Percentiles rank a stretch among this genome's conserved stretches.
Conservation (phyloP, 345 rosid species). For the Bruguiera gymnorhiza region DNA sequence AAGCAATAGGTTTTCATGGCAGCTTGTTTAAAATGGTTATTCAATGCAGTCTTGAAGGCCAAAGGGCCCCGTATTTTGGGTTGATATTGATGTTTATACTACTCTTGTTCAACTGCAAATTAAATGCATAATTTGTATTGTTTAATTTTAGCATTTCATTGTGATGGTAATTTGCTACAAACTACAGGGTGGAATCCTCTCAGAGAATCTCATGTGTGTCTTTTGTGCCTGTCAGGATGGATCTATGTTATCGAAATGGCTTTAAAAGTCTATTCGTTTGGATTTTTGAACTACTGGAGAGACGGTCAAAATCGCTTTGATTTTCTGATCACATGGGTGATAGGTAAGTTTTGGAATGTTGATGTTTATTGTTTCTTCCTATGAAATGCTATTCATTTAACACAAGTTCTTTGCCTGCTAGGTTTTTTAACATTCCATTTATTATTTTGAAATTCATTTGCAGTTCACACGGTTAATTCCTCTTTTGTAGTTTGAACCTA, state of each 20-base stretch:
- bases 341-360: slow-evolving; percentile 47
- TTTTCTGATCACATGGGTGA: slow-evolving; percentile 81
- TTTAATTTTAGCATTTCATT: background rate
- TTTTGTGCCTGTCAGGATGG: slow-evolving; percentile 65
- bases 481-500: too few species aligned
- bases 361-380: background rate
- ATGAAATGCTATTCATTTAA: too few species aligned
- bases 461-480: too few species aligned
- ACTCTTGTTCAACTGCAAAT: background rate
- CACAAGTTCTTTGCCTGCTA: too few species aligned
- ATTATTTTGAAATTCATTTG: too few species aligned
- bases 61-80: too few species aligned
- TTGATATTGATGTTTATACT: too few species aligned
- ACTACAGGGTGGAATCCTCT: too few species aligned
- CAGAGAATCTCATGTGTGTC: background rate
- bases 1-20: background rate
- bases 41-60: background rate
- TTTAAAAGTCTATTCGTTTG: slow-evolving; percentile 74
- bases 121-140: background rate
- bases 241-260: slow-evolving; percentile 95
- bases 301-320: slow-evolving; percentile 96
- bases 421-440: too few species aligned
- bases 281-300: slow-evolving; percentile 91
- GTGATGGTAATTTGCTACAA: too few species aligned
- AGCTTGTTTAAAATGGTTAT: background rate